Conservation (phyloP, 192 early-diverging fungal species). For the Podila verticillata region DNA sequence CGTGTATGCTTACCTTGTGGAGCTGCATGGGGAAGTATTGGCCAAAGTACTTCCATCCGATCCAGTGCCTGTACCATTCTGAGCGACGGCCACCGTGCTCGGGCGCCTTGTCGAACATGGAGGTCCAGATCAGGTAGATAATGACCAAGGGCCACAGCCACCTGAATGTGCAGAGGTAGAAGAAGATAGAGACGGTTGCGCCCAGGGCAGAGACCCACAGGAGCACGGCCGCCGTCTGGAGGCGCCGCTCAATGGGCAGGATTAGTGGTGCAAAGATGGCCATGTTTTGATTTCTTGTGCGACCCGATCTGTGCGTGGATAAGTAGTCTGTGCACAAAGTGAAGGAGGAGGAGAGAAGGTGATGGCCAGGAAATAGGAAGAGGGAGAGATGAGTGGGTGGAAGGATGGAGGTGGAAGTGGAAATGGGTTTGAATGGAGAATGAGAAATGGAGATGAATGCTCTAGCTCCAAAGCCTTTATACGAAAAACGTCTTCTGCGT, state of each 20-base stretch:
- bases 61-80: slow-evolving; percentile 55
- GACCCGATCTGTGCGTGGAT: neutral
- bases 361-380: too few relatives aligned
- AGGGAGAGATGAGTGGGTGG: too few relatives aligned
- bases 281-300: slow-evolving; percentile 7
- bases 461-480: too few relatives aligned
- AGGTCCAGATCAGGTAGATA: slow-evolving; percentile 76
- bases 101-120: slow-evolving; percentile 76
- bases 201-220: slow-evolving; percentile 69
- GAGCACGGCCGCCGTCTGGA: slow-evolving; percentile 69
- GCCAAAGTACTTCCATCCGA: slow-evolving; percentile 80
- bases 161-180: slow-evolving; percentile 63
- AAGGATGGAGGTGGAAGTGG: too few relatives aligned
- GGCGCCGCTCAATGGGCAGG: slow-evolving; percentile 69
- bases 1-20: slow-evolving; percentile 63
- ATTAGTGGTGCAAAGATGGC: slow-evolving; percentile 68
- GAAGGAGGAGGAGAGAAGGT: too few relatives aligned
- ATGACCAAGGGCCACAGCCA: slow-evolving; percentile 65
- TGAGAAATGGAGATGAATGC: too few relatives aligned
- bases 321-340: too few relatives aligned
- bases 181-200: slow-evolving; percentile 63
- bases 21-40: slow-evolving; percentile 85
- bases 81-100: slow-evolving; percentile 82
- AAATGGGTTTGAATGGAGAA: too few relatives aligned
- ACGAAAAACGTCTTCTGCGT: too few relatives aligned